Evolutionary conservation across 345 rosid species (phyloP).

Genomic region (Psidium guajava): DNA sequence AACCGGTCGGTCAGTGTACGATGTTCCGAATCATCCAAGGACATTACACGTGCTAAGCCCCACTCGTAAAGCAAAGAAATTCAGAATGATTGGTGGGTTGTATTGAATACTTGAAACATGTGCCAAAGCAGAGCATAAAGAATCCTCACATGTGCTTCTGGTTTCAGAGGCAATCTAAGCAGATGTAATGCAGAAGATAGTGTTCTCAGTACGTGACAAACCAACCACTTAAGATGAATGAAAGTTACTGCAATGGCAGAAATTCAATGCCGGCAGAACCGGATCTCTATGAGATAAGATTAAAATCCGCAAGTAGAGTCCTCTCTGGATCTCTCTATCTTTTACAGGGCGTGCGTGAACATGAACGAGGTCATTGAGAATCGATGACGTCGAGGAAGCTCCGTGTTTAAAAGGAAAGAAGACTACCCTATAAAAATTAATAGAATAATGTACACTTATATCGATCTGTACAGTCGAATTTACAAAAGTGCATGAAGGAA

Average conservation of each 20-base stretch:
- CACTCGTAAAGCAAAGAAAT: neutral
- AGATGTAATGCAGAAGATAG: neutral
- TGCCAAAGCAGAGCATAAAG: neutral
- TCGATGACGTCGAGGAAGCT: neutral
- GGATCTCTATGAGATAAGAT: neutral
- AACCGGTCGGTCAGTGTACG: neutral
- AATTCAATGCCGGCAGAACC: neutral
- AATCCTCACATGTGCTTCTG: neutral
- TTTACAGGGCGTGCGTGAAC: neutral
- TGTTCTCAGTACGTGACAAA: neutral
- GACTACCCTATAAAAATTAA: neutral
- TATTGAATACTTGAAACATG: neutral
- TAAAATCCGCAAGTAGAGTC: neutral
- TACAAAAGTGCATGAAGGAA: slow-evolving; percentile 5
- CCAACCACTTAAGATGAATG: neutral
- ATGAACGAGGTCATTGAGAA: neutral
- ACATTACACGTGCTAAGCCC: neutral
- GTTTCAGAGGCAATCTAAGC: neutral
- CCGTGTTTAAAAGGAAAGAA: neutral
- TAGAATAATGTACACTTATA: slow-evolving; percentile 12
- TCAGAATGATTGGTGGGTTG: neutral
- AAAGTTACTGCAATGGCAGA: neutral
- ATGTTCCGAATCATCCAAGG: neutral
- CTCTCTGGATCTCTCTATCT: neutral
- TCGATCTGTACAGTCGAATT: slow-evolving; percentile 26